Evolutionary conservation across 352 stramenopile genomes (phyloP).

Genomic region (Blastocystis sp.): DNA sequence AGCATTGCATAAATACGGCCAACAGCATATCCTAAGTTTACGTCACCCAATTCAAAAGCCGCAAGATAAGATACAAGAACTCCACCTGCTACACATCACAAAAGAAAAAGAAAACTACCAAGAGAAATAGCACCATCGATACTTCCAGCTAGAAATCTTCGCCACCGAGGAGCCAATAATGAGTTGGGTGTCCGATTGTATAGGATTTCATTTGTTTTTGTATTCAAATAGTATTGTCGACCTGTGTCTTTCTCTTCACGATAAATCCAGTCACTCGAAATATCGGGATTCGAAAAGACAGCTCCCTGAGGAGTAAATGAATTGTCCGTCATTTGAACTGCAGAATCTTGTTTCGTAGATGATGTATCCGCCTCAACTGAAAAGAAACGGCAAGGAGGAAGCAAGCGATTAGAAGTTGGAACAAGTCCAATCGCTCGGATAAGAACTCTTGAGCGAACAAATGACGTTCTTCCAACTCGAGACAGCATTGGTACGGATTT

Average conservation of each 20-base stretch:
- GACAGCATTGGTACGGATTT: not conserved
- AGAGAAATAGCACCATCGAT: constrained; percentile 6
- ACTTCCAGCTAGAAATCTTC: not conserved
- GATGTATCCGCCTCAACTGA: not conserved
- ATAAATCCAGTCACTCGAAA: constrained; percentile 20
- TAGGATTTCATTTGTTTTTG: constrained; percentile 21
- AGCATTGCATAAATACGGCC: constrained; percentile 6
- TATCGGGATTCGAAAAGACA: constrained; percentile 25
- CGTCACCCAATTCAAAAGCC: constrained; percentile 23
- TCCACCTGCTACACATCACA: constrained; percentile 9
- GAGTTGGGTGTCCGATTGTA: constrained; percentile 2
- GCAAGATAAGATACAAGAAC: constrained; percentile 5
- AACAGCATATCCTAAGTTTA: not conserved
- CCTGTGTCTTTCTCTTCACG: constrained; percentile 34
- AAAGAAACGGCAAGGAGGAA: not conserved
- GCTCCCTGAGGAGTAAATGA: constrained; percentile 27
- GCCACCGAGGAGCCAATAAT: not conserved
- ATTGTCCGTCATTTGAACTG: not conserved
- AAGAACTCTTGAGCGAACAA: not conserved
- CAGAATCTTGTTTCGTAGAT: not conserved
- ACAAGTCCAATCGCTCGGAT: not conserved
- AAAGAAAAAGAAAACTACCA: not conserved
- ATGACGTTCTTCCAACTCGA: not conserved
- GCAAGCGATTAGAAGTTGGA: not conserved
- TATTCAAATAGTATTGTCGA: constrained; percentile 24